Conservation (phyloP, 176 grass and related monocot species). For the Oryza nivara region DNA sequence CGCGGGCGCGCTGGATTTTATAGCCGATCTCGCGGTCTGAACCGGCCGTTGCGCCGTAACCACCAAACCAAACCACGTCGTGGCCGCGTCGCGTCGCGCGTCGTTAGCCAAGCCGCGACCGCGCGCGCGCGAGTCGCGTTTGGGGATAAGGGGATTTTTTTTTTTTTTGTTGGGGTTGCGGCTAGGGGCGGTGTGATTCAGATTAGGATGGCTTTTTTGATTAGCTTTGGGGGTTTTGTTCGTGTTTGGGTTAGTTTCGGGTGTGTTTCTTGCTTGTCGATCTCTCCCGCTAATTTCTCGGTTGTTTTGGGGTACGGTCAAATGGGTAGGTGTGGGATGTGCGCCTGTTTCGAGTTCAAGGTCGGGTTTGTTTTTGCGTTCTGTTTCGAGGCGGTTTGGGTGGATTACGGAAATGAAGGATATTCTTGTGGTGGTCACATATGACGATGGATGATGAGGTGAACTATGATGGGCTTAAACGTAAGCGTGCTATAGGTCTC, state of each 20-base stretch:
- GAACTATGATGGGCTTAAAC: no score
- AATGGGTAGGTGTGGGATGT: background rate
- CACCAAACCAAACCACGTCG: no score
- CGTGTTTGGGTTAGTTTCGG: background rate
- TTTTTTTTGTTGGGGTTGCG: no score
- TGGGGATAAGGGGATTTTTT: no score
- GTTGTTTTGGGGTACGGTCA: background rate
- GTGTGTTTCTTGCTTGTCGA: background rate
- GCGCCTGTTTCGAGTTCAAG: background rate
- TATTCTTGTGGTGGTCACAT: no score
- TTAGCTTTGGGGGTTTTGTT: background rate
- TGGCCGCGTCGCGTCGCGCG: no score
- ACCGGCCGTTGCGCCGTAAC: no score
- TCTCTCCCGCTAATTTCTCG: background rate
- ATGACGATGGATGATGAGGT: background rate
- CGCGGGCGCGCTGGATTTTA: slow-evolving; percentile 34
- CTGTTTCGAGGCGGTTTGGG: background rate
- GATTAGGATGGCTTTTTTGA: no score
- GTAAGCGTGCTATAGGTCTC: background rate
- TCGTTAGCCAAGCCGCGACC: no score
- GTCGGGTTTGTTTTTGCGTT: background rate
- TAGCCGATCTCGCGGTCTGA: background rate
- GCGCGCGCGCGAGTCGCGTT: no score
- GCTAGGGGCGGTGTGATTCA: no score
- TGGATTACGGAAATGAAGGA: background rate